A percentile compares a stretch with the other conserved stretches of the same genome.
phyloP scores from a whole-genome alignment of 164 flowering plant genomes.

The Litsea cubeba region DNA sequence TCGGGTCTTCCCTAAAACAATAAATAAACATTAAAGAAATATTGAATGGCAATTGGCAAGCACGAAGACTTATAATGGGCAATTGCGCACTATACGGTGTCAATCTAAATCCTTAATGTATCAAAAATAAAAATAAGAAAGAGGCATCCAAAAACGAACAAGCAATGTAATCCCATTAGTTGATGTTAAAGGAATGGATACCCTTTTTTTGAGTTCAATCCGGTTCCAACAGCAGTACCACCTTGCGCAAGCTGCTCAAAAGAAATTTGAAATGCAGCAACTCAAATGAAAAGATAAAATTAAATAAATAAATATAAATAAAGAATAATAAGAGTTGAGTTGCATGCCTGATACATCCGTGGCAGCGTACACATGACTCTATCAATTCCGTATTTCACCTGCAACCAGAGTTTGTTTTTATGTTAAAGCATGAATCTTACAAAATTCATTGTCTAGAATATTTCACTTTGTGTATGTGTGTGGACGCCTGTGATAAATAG shows the following conservation, averaged over 20 bases:
- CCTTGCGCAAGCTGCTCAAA: conserved; percentile 93
- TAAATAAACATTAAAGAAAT: too few species aligned
- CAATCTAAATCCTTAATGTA: too few species aligned
- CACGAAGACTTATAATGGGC: too few species aligned
- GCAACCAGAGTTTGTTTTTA: conserved; percentile 12
- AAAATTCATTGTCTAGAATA: not conserved
- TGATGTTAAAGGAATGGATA: conserved; percentile 19
- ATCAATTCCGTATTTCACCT: conserved; percentile 94
- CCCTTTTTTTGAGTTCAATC: conserved; percentile 97
- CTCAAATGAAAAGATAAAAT: not conserved
- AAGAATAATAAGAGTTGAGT: conserved; percentile 1
- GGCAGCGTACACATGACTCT: conserved; percentile 73
- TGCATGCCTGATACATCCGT: conserved; percentile 81
- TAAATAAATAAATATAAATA: too few species aligned
- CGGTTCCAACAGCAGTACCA: conserved; percentile 99
- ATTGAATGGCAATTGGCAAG: too few species aligned
- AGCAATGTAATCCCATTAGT: not conserved
- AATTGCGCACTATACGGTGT: too few species aligned
- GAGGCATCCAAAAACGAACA: not conserved
- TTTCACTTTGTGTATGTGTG: not conserved
- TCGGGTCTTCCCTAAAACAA: too few species aligned
- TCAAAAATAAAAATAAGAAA: too few species aligned
- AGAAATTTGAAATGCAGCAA: conserved; percentile 20
- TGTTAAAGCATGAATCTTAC: not conserved
- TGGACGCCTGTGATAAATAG: not conserved